These are phyloP conservation scores for Talinum fruticosum DNA, from an alignment of 148 eudicot species.

Conservation along the genomic window DNA sequence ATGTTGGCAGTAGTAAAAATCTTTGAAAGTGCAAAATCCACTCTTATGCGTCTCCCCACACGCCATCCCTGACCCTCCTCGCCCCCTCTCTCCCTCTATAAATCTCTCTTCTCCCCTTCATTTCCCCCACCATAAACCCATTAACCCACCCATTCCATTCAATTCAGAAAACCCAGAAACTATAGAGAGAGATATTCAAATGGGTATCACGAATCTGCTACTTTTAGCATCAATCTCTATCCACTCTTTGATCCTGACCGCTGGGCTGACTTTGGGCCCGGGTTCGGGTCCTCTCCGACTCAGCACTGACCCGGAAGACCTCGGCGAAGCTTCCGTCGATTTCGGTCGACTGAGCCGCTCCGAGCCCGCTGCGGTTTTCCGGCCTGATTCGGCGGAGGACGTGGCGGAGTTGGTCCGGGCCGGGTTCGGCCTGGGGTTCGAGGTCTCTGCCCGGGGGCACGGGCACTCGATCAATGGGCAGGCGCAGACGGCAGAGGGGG, in stretches of 20 bases:
- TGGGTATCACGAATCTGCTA: conserved; percentile 39
- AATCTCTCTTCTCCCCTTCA: conserved; percentile 1
- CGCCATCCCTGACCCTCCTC: conserved; percentile 12
- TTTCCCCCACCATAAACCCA: not conserved
- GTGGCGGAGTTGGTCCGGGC: conserved; percentile 41
- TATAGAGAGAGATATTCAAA: too few relatives aligned
- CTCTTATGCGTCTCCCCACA: conserved; percentile 21
- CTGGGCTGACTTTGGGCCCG: conserved; percentile 57
- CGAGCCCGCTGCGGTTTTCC: conserved; percentile 56
- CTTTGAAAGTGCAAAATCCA: conserved; percentile 21
- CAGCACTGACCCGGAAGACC: conserved; percentile 32
- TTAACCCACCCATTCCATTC: not conserved
- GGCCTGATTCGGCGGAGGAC: conserved; percentile 53
- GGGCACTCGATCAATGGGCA: conserved; percentile 95
- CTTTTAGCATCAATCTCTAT: conserved; percentile 42
- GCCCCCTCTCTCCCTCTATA: conserved; percentile 26
- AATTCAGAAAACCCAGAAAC: too few relatives aligned
- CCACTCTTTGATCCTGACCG: conserved; percentile 50
- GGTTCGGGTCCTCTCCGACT: conserved; percentile 38
- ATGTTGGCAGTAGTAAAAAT: conserved; percentile 16
- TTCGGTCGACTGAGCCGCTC: conserved; percentile 50
- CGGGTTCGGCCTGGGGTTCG: conserved; percentile 42
- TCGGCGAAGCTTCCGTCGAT: conserved; percentile 57
- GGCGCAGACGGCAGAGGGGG: conserved; percentile 51
- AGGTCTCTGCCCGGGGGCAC: conserved; percentile 80